These are phyloP conservation scores for Termitomyces sp. DNA, from an alignment of 768 basidiomycete genomes.

Conservation along the genomic window DNA sequence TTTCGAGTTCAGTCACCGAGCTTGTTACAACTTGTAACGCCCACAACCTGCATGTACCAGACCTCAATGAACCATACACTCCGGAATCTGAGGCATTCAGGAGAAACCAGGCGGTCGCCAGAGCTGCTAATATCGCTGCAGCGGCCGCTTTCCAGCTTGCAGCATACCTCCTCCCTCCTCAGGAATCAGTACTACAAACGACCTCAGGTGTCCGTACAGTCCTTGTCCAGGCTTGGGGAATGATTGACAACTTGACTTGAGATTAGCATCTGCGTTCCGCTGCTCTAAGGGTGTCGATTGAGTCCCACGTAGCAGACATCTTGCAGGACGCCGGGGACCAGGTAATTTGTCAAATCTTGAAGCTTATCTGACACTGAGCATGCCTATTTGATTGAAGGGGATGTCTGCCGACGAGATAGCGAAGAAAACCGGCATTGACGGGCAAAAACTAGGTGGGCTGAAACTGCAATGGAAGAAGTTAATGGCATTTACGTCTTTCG, in stretches of 20 bases:
- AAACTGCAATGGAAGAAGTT: background rate
- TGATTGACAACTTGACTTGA: background rate
- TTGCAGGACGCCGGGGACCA: constrained; percentile 29
- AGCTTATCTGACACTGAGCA: background rate
- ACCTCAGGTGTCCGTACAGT: constrained; percentile 20
- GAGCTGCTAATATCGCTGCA: constrained; percentile 25
- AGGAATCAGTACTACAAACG: constrained; percentile 16
- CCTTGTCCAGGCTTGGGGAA: background rate
- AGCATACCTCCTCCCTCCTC: constrained; percentile 24
- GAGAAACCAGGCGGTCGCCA: constrained; percentile 21
- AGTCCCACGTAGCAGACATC: constrained; percentile 25
- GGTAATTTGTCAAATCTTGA: constrained; percentile 9
- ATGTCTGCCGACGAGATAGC: constrained; percentile 36
- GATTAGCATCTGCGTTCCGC: constrained; percentile 21
- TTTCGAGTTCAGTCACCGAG: constrained; percentile 15
- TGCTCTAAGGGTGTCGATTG: constrained; percentile 21
- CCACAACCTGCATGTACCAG: constrained; percentile 18
- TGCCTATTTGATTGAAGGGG: constrained; percentile 18
- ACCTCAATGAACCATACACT: constrained; percentile 20
- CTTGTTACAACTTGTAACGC: constrained; percentile 20
- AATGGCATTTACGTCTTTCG: background rate
- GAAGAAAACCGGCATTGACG: constrained; percentile 25
- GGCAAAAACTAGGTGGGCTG: constrained; percentile 30
- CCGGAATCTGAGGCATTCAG: constrained; percentile 26
- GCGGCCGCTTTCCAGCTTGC: constrained; percentile 32